Evolutionary conservation across 2,329 filamentous ascomycete species (phyloP).

Genomic region (Neofusicoccum sp.): DNA sequence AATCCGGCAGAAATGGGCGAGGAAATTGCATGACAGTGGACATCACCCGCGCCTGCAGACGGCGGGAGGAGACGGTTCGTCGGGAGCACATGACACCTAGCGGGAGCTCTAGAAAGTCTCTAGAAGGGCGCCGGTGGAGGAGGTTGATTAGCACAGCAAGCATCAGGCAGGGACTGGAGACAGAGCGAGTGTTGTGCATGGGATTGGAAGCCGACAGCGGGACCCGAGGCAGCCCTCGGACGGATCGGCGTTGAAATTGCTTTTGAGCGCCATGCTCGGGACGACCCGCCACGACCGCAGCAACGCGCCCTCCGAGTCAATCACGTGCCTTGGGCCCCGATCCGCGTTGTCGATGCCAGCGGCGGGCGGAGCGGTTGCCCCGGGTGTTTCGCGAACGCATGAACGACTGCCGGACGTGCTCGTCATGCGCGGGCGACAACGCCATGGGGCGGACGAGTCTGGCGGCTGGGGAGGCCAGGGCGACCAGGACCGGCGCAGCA

Average conservation of each 20-base stretch:
- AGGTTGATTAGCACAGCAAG: slow-evolving; percentile 1
- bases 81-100: background rate
- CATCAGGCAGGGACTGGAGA: background rate
- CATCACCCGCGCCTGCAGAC: background rate
- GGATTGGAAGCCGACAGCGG: slow-evolving; percentile 10
- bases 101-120: slow-evolving; percentile 7
- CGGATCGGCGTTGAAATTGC: slow-evolving; percentile 14
- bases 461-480: slow-evolving; percentile 7
- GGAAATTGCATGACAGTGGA: background rate
- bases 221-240: slow-evolving; percentile 6
- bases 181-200: background rate
- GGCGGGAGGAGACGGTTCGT: background rate
- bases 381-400: slow-evolving; percentile 9
- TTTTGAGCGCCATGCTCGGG: slow-evolving; percentile 15
- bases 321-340: slow-evolving; percentile 6
- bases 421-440: background rate
- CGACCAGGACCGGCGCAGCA: background rate
- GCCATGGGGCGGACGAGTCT: background rate
- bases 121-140: slow-evolving; percentile 12
- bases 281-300: slow-evolving; percentile 11
- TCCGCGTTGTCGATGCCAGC: background rate
- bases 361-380: background rate
- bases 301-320: slow-evolving; percentile 1
- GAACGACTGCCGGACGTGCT: slow-evolving; percentile 1
- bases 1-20: background rate